These are phyloP conservation scores for Holtermanniella nyarrowii DNA, from an alignment of 768 basidiomycete genomes.

Conservation along the genomic window DNA sequence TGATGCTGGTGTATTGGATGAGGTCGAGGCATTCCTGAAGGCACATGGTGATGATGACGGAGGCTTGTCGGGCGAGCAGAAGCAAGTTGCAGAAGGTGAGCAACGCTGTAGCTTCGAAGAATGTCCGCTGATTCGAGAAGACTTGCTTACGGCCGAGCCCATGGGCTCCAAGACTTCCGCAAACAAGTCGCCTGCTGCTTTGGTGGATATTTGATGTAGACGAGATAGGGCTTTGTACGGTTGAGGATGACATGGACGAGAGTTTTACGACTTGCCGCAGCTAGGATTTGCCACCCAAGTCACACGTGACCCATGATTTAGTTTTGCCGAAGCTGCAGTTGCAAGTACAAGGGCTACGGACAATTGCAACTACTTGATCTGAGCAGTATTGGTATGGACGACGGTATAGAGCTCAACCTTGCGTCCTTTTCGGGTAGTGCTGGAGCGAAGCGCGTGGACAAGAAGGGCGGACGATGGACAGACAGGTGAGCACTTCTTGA, in stretches of 20 bases:
- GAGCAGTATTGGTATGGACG: conserved; percentile 55
- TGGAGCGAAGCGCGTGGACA: conserved; percentile 8
- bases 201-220: neutral
- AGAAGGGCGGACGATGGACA: conserved; percentile 44
- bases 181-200: neutral
- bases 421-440: conserved; percentile 27
- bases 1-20: conserved; percentile 77
- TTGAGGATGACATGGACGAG: neutral
- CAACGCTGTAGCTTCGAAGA: neutral
- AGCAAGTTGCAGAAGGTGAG: conserved; percentile 39
- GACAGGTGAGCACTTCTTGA: conserved; percentile 48
- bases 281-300: no score
- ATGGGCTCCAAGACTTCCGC: conserved; percentile 2
- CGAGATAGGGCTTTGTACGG: neutral
- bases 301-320: no score
- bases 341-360: no score
- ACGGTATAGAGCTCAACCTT: conserved; percentile 66
- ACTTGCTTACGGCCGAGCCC: conserved; percentile 27
- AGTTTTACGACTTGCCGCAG: neutral
- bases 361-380: no score
- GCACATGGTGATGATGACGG: conserved; percentile 55
- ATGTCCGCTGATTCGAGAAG: conserved; percentile 4
- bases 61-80: conserved; percentile 40
- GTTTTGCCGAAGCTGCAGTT: no score
- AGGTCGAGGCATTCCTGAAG: conserved; percentile 90